phyloP scores from a whole-genome alignment of 169 alveolate genomes.

The Cryptosporidium xiaoi region DNA sequence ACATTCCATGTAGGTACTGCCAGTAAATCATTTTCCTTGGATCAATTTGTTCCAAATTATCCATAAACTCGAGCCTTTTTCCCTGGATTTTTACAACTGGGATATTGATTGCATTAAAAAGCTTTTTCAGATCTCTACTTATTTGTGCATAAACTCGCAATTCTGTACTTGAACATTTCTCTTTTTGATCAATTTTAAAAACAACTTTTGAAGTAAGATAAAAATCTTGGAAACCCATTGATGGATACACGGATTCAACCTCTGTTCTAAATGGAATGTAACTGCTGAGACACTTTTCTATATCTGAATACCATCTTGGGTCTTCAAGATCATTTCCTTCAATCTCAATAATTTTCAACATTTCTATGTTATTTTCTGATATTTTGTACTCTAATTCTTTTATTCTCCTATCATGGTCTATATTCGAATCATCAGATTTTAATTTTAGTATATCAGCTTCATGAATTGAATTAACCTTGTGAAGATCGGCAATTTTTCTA shows the following conservation, averaged over 20 bases:
- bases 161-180: slow-evolving; percentile 8
- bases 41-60: slow-evolving; percentile 21
- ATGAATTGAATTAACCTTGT: slow-evolving; percentile 7
- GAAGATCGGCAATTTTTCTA: slow-evolving; percentile 58
- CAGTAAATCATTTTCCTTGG: slow-evolving; percentile 64
- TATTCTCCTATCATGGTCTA: slow-evolving; percentile 24
- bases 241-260: slow-evolving; percentile 34
- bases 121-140: slow-evolving; percentile 14
- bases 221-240: slow-evolving; percentile 20
- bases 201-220: background rate
- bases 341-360: slow-evolving; percentile 26
- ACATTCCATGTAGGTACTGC: slow-evolving; percentile 24
- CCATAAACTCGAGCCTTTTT: background rate
- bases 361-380: slow-evolving; percentile 11
- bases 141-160: slow-evolving; percentile 7
- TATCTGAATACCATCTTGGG: slow-evolving; percentile 62
- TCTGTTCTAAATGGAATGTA: slow-evolving; percentile 31
- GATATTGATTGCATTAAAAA: slow-evolving; percentile 21
- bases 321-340: slow-evolving; percentile 56
- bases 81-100: slow-evolving; percentile 18
- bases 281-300: slow-evolving; percentile 50
- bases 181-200: background rate
- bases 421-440: slow-evolving; percentile 27
- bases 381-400: slow-evolving; percentile 42
- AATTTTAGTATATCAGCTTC: slow-evolving; percentile 53